phyloP scores from a whole-genome alignment of 345 rosid species.

The Eucalyptus regnans region DNA sequence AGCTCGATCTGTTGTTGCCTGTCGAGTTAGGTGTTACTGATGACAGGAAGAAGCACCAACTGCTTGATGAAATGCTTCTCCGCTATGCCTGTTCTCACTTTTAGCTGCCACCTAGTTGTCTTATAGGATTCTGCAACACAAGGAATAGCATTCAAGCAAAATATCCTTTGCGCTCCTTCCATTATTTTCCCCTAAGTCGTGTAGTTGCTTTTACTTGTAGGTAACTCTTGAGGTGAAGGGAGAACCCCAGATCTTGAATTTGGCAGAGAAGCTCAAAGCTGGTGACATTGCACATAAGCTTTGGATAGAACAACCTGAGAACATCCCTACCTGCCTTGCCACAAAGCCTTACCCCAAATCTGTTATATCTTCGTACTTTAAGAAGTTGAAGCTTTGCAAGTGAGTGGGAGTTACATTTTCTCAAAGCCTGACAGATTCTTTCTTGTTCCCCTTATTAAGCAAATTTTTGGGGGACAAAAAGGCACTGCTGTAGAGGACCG shows the following conservation, averaged over 20 bases:
- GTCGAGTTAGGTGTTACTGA: neutral
- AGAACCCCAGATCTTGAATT: constrained; percentile 61
- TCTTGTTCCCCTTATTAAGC: neutral
- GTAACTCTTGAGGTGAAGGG: constrained; percentile 96
- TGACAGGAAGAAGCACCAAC: neutral
- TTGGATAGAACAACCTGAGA: constrained; percentile 93
- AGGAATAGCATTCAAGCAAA: neutral
- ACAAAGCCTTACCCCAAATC: constrained; percentile 75
- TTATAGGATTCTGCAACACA: neutral
- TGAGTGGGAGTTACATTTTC: constrained; percentile 2
- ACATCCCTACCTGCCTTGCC: constrained; percentile 76
- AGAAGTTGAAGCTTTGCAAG: constrained; percentile 78
- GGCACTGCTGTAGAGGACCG: neutral
- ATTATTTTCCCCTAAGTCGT: neutral
- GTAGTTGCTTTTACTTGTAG: constrained; percentile 7
- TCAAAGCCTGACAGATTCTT: neutral
- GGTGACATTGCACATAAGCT: constrained; percentile 65
- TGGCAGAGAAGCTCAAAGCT: constrained; percentile 55
- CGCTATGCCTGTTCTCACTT: neutral
- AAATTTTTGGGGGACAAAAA: neutral
- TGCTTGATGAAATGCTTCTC: neutral
- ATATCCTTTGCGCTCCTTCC: neutral
- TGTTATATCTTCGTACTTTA: constrained; percentile 36
- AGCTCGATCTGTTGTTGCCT: neutral
- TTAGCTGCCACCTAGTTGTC: neutral